phyloP scores from a whole-genome alignment of 768 basidiomycete genomes.

The Mycena haematopus region DNA sequence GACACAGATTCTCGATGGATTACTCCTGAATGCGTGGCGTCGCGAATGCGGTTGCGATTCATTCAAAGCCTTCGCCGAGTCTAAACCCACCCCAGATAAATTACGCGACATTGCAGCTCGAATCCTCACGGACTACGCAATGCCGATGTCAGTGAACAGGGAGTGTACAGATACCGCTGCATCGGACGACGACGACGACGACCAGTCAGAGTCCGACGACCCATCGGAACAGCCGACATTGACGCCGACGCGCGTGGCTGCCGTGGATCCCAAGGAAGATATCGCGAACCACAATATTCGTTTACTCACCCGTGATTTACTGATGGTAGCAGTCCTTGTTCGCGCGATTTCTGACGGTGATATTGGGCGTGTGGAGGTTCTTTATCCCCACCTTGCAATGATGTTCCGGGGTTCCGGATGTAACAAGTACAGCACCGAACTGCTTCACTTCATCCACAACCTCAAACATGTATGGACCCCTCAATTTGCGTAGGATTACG shows the following conservation, averaged over 20 bases:
- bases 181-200: too few species aligned
- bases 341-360: slow-evolving; percentile 22
- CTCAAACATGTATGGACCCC: slow-evolving; percentile 42
- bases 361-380: slow-evolving; percentile 1
- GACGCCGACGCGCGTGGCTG: too few species aligned
- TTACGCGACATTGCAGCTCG: slow-evolving; percentile 20
- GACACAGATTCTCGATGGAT: slow-evolving; percentile 30
- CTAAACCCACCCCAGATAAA: slow-evolving; percentile 31
- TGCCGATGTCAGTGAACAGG: not conserved
- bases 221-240: too few species aligned
- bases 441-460: not conserved
- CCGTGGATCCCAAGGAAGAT: slow-evolving; percentile 12
- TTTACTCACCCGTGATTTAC: slow-evolving; percentile 13
- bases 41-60: slow-evolving; percentile 19
- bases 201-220: too few species aligned
- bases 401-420: slow-evolving; percentile 9
- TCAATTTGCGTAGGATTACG: slow-evolving; percentile 30
- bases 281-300: slow-evolving; percentile 12
- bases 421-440: slow-evolving; percentile 14
- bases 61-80: slow-evolving; percentile 19
- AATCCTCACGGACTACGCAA: slow-evolving; percentile 24
- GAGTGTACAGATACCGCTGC: too few species aligned
- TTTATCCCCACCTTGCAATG: slow-evolving; percentile 11
- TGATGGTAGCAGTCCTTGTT: slow-evolving; percentile 22
- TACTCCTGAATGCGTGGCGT: slow-evolving; percentile 32